Percentiles rank a stretch among this genome's conserved stretches.
These are phyloP conservation scores for Fusarium sp. DNA, from an alignment of 2,329 filamentous ascomycete genomes.

Conservation along the genomic window DNA sequence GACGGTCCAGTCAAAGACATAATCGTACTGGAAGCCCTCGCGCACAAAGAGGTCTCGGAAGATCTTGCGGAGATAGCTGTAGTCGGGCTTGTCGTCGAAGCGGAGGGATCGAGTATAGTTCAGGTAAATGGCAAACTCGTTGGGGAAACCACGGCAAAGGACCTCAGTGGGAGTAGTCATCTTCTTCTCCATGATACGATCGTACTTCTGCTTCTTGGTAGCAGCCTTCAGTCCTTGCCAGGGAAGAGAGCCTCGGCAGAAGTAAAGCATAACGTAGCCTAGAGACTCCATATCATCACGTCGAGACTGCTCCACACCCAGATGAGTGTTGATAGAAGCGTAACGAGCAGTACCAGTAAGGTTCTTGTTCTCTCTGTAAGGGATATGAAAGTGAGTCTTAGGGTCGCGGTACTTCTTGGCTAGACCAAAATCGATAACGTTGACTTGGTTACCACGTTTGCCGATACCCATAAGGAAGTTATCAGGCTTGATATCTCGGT, in stretches of 20 bases:
- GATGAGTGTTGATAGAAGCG: slow-evolving; percentile 97
- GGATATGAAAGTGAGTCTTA: slow-evolving; percentile 99
- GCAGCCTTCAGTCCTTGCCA: slow-evolving; percentile 99
- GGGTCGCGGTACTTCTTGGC: slow-evolving; percentile 99
- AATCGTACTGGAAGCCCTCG: slow-evolving; percentile 99
- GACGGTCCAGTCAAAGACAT: slow-evolving; percentile 99
- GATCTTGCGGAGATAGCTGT: slow-evolving; percentile 99
- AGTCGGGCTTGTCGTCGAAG: slow-evolving; percentile 99
- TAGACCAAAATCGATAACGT: slow-evolving; percentile 98
- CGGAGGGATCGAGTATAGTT: slow-evolving; percentile 99
- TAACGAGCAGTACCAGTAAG: slow-evolving; percentile 98
- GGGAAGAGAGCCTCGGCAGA: slow-evolving; percentile 97
- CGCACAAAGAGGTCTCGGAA: slow-evolving; percentile 99
- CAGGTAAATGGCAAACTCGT: slow-evolving; percentile 99
- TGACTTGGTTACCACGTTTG: slow-evolving; percentile 99
- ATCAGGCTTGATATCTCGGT: slow-evolving; percentile 99
- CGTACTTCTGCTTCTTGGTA: slow-evolving; percentile 99
- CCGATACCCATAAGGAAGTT: slow-evolving; percentile 99
- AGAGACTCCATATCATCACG: slow-evolving; percentile 99
- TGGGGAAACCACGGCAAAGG: slow-evolving; percentile 98
- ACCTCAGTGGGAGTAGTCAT: slow-evolving; percentile 99
- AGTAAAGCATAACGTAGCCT: slow-evolving; percentile 99
- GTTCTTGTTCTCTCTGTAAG: slow-evolving; percentile 99
- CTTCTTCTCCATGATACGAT: slow-evolving; percentile 99
- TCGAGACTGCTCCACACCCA: slow-evolving; percentile 98